A percentile compares a stretch with the other conserved stretches of the same genome.
Conservation (phyloP, 306 rosid species). For the Astragalus membranaceus region DNA sequence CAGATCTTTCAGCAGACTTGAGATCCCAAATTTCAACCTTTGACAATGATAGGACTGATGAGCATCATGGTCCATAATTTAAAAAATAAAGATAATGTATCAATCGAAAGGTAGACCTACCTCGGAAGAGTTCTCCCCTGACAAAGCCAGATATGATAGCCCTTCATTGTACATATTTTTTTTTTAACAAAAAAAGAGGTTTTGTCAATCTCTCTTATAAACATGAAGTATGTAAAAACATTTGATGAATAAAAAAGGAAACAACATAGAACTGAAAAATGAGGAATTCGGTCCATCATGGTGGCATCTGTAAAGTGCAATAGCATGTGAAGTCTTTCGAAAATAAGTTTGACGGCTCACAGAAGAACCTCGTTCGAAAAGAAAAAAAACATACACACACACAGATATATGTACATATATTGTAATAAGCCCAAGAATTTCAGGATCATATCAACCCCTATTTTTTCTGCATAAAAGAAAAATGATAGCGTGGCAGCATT, state of each 20-base stretch:
- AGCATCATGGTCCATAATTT: conserved; percentile 8
- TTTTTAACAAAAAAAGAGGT: conserved; percentile 30
- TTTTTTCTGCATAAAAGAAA: not conserved
- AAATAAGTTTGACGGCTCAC: not conserved
- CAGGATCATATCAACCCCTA: not conserved
- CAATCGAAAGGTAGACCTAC: conserved; percentile 28
- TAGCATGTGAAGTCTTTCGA: not conserved
- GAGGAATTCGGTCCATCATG: conserved; percentile 4
- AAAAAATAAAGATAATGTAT: conserved; percentile 18
- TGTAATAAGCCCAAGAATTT: not conserved
- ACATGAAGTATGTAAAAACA: not conserved
- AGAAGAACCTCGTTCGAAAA: not conserved
- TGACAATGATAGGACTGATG: conserved; percentile 18
- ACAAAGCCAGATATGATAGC: conserved; percentile 55
- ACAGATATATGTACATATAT: not conserved
- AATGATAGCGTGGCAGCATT: conserved; percentile 2
- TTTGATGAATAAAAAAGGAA: conserved; percentile 10
- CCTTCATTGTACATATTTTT: conserved; percentile 32
- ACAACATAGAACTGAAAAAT: not conserved
- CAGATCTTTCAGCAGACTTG: conserved; percentile 55
- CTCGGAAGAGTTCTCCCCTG: conserved; percentile 79
- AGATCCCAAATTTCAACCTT: conserved; percentile 99
- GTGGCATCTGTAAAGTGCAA: conserved; percentile 12
- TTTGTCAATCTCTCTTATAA: conserved; percentile 6
- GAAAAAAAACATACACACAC: no score